Base-by-base conservation (phyloP, 2,329 filamentous ascomycete genomes). In the Pseudogymnoascus sp. region DNA sequence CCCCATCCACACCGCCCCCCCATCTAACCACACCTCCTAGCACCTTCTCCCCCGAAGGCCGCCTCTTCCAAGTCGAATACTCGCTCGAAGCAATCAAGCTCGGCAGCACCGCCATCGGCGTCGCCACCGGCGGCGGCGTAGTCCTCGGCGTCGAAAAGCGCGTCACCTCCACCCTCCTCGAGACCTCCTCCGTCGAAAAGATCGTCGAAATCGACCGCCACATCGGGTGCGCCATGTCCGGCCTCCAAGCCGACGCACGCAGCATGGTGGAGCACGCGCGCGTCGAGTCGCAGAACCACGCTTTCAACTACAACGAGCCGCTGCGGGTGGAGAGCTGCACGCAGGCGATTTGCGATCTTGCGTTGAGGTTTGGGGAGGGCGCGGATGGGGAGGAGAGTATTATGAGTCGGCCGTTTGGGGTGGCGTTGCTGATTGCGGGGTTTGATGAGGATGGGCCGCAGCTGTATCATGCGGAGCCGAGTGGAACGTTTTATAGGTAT, bases 31-130 rank as follows among this genome's bases (percentile, higher is more conserved):
- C 40, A n/a, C 60, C 35, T 16, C 64, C 65, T 76, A 96, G 90
- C 85, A 99, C 95, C 85, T 99, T 99, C 86, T 99, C 95, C 72
- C 95, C 95, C 66, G 95, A 99, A 85, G 95, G 95, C 74, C 95
- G 95, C 79, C 90, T 99, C 78, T 99, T 99, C 86, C 95, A 99
- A 83, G 95, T 99, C 82, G 95, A 99, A 89, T 99, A 99, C 87
- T 98, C 95, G 65, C 89, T 99, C 78, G 95, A 99, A 83, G 95
- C 95, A 79, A 99, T 99, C 86, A 99, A 99, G 84, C 90, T 98
- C 70, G 95, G 95, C 71, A 96, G 91, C 73, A 99, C 95, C 71
- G 95, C 95, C 75, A 99, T 99, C 80, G 95, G 95, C 72, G 93
- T 99, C 70, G 92, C 95, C 72, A 99, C 95, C 59, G 90, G 91